These are phyloP conservation scores for Teratosphaeria nubilosa DNA, from an alignment of 2,329 filamentous ascomycete genomes.

Conservation along the genomic window DNA sequence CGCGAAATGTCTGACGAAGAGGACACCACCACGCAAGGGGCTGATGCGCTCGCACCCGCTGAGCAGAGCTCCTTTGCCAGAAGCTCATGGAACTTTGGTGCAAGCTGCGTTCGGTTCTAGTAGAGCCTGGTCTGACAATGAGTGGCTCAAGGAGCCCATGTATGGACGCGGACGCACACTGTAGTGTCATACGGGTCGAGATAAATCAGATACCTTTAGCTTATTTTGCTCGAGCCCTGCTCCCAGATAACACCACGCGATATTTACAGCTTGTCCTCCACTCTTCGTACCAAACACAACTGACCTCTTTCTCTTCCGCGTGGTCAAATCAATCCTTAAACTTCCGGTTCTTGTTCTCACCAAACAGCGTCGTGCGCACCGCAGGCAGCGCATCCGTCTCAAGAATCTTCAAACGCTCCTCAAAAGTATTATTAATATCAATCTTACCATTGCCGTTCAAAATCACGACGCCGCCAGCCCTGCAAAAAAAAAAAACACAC, in stretches of 20 bases:
- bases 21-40: not conserved
- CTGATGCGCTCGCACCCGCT: not conserved
- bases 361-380: slow-evolving; percentile 79
- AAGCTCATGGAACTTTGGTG: not conserved
- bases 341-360: slow-evolving; percentile 88
- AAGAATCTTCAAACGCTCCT: slow-evolving; percentile 76
- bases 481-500: slow-evolving; percentile 29
- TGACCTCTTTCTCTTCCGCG: not conserved
- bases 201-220: not conserved
- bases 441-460: slow-evolving; percentile 84
- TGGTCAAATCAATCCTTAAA: slow-evolving; percentile 64
- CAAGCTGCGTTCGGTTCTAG: not conserved
- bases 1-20: not conserved
- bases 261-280: not conserved
- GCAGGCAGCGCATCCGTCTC: slow-evolving; percentile 76
- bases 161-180: not conserved
- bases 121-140: not conserved
- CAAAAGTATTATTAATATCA: slow-evolving; percentile 96
- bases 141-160: not conserved
- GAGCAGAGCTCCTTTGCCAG: not conserved
- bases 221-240: not conserved
- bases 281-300: not conserved
- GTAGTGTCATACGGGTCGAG: not conserved
- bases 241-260: not conserved
- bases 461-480: slow-evolving; percentile 73